A percentile compares a stretch with the other conserved stretches of the same genome.
Conservation (phyloP, 106 monocot species). For the Triglochin maritima region DNA sequence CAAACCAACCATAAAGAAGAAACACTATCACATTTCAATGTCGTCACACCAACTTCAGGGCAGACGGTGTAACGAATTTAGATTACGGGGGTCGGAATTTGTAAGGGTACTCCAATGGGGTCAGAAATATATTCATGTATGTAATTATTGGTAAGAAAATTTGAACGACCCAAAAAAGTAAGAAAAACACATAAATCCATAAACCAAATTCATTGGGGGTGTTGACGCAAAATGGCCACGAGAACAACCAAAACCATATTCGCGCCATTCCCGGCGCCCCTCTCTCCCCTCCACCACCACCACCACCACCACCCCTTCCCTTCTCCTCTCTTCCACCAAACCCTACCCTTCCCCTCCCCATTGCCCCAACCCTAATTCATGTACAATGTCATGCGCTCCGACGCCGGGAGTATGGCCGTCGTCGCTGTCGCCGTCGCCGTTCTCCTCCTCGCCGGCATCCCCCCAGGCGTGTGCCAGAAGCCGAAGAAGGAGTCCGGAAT, state of each 20-base stretch:
- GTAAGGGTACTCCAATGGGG: no score
- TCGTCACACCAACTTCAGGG: no score
- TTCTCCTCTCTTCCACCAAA: background rate
- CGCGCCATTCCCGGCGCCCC: background rate
- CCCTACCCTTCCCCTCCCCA: background rate
- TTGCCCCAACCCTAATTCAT: background rate
- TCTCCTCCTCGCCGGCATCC: constrained; percentile 4
- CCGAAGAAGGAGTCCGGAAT: constrained; percentile 2
- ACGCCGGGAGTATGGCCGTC: constrained; percentile 1
- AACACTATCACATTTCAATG: no score
- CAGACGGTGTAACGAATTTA: no score
- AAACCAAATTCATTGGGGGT: background rate
- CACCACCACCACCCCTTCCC: background rate
- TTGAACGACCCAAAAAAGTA: background rate
- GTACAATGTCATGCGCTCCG: constrained; percentile 8
- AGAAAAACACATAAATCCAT: background rate
- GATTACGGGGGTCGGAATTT: no score
- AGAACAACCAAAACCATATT: background rate
- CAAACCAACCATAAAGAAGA: no score
- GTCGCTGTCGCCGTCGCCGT: background rate
- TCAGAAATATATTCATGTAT: no score
- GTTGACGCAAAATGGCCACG: no score
- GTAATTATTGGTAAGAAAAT: no score
- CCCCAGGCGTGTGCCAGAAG: background rate
- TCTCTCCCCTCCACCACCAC: constrained; percentile 2